Base-by-base conservation (phyloP, 306 rosid genomes). In the Ormosia semicastrata region DNA sequence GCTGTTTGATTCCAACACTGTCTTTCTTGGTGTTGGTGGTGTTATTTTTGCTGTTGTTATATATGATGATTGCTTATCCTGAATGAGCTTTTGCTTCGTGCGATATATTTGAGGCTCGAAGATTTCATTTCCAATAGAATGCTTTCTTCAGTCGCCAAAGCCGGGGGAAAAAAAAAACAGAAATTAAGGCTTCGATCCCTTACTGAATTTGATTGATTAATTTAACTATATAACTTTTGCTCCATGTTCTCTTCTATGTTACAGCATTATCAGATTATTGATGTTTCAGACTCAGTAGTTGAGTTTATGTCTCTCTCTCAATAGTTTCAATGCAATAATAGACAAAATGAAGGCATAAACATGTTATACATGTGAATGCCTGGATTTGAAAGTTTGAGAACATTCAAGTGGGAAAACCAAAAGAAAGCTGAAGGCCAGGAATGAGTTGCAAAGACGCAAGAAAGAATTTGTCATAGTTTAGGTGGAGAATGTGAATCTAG, bases 181-280 rank as follows among this genome's bases (percentile, higher is more conserved):
- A 47, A 60, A 58, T 80, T 85, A 69, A 82, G 85, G 87, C 74
- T 80, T 76, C 29, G 41, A 34, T 75, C 14, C 43, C n/a, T 68
- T 43, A 15, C 56, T 17, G 1, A 80, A 52, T 75, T 75, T 60
- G 40, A 57, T 79, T 79, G 40, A 37, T 24, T 24, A 24, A 24
- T 73, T 71, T 3, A 60, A 67, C 78, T 74, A 29, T 3, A 18
- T 78, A 37, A 49, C 12, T 57, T 15, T 36, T 30, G 41, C 0
- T 59, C 11, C 2, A 49, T 67, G 41, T 74, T 71, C 74, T 2
- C 43, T 56, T 76, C 37, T 50, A 24, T 24, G 24, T 24, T 24
- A 24, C 24, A 24, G 24, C 24, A 24, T 24, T 24, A 24, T 24
- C 24, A 24, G 24, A 24, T 24, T 24, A 24, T 24, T 24, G 0